Conservation (phyloP, 73 alveolate species). For the Breviolum minutum region DNA sequence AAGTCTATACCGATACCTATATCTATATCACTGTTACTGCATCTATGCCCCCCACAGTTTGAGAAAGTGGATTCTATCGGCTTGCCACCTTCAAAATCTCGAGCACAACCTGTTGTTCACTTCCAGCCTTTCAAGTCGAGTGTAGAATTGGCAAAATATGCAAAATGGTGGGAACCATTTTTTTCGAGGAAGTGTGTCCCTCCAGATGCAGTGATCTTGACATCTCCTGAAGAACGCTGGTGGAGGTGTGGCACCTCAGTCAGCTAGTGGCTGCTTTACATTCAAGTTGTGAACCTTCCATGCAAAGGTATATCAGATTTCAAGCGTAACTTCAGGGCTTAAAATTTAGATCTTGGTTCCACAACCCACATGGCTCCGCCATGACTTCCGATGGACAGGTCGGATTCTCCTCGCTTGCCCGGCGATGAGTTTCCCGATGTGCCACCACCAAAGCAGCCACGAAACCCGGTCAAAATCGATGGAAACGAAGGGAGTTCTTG, state of each 20-base stretch:
- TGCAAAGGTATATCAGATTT: neutral
- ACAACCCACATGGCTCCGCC: neutral
- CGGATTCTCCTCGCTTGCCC: conserved; percentile 74
- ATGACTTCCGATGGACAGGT: neutral
- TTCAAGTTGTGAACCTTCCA: neutral
- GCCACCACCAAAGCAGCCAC: conserved; percentile 62
- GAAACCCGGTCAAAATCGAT: neutral
- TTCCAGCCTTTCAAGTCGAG: neutral
- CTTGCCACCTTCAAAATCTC: no score
- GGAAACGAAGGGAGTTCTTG: neutral
- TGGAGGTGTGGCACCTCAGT: conserved; percentile 41
- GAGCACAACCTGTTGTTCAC: neutral
- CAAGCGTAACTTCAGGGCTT: neutral
- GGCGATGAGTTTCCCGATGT: conserved; percentile 71
- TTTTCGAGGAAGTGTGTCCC: conserved; percentile 66
- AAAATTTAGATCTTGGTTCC: neutral
- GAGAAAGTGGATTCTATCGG: no score
- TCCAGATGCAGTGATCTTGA: conserved; percentile 84
- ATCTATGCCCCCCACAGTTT: no score
- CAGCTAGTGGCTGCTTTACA: neutral
- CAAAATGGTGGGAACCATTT: neutral
- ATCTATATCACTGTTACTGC: no score
- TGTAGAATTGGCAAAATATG: neutral
- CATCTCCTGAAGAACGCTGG: conserved; percentile 92
- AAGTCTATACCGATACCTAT: no score